These are phyloP conservation scores for Trypanosoma scelopori DNA, from an alignment of 208 protist genomes.

Conservation along the genomic window DNA sequence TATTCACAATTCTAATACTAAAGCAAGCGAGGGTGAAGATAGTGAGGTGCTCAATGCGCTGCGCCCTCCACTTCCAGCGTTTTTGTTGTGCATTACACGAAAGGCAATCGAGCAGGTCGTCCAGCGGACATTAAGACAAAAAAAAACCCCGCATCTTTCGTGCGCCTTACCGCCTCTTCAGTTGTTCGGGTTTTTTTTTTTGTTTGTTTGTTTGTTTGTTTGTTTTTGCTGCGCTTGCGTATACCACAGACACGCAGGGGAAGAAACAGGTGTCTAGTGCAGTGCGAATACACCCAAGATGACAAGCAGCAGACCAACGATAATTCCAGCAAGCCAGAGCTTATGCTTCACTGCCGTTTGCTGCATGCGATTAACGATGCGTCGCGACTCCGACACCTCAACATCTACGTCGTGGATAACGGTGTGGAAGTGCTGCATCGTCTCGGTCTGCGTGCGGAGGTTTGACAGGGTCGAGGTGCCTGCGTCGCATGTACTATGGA, in stretches of 20 bases:
- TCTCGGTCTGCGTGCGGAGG: constrained; percentile 66
- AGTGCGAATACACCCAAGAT: constrained; percentile 25
- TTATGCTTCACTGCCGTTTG: constrained; percentile 64
- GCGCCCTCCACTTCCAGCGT: too few species aligned
- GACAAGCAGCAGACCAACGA: constrained; percentile 40
- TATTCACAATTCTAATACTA: too few species aligned
- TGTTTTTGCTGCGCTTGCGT: neutral
- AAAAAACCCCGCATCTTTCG: too few species aligned
- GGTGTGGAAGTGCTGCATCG: constrained; percentile 51
- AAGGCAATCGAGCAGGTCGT: too few species aligned
- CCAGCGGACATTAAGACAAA: neutral
- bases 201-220: too few species aligned
- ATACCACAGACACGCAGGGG: neutral
- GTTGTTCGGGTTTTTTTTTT: too few species aligned
- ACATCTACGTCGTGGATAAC: constrained; percentile 57
- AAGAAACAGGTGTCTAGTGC: neutral
- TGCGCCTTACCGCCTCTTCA: too few species aligned
- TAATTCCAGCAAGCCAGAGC: constrained; percentile 45
- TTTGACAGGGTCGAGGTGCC: constrained; percentile 42
- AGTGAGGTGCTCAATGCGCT: too few species aligned
- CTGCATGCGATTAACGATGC: constrained; percentile 70
- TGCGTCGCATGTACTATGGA: constrained; percentile 47
- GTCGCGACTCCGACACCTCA: constrained; percentile 53
- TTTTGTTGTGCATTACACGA: too few species aligned
- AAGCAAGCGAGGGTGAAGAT: too few species aligned